Conservation (phyloP, 106 monocot species). For the Gastrodia elata region DNA sequence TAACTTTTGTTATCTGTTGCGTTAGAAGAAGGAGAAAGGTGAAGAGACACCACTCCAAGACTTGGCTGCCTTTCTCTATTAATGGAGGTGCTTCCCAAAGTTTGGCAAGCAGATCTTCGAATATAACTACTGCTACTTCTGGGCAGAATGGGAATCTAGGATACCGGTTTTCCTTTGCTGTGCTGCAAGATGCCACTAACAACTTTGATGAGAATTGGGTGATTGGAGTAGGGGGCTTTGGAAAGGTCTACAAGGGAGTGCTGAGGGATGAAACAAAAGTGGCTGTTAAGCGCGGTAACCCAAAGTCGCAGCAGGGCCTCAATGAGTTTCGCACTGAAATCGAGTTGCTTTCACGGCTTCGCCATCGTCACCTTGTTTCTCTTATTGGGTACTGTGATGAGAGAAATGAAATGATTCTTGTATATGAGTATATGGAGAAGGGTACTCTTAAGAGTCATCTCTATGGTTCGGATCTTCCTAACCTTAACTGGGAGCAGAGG, state of each 20-base stretch:
- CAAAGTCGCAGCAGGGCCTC: constrained; percentile 61
- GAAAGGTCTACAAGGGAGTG: constrained; percentile 69
- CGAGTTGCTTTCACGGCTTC: constrained; percentile 52
- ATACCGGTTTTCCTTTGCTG: constrained; percentile 43
- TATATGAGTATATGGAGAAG: constrained; percentile 76
- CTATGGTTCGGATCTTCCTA: constrained; percentile 47
- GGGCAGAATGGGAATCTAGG: constrained; percentile 34
- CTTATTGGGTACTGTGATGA: constrained; percentile 70
- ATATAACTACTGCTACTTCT: constrained; percentile 18
- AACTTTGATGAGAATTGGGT: constrained; percentile 66
- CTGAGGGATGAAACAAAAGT: constrained; percentile 47
- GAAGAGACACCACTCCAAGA: constrained; percentile 25
- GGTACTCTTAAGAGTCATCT: constrained; percentile 64
- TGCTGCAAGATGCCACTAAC: constrained; percentile 55
- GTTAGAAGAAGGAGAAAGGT: constrained; percentile 26
- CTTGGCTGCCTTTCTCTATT: constrained; percentile 43
- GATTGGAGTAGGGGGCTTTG: constrained; percentile 74
- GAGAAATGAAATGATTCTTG: constrained; percentile 64
- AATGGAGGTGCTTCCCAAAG: constrained; percentile 33
- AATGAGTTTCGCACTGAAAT: constrained; percentile 72
- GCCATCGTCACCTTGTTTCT: constrained; percentile 74
- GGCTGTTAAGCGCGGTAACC: constrained; percentile 59
- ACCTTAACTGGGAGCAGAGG: constrained; percentile 57
- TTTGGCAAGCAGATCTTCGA: constrained; percentile 18
- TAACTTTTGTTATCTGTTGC: constrained; percentile 5